Conservation (phyloP, 2,329 filamentous ascomycete species). For the Pyrenophora tritici-repentis region DNA sequence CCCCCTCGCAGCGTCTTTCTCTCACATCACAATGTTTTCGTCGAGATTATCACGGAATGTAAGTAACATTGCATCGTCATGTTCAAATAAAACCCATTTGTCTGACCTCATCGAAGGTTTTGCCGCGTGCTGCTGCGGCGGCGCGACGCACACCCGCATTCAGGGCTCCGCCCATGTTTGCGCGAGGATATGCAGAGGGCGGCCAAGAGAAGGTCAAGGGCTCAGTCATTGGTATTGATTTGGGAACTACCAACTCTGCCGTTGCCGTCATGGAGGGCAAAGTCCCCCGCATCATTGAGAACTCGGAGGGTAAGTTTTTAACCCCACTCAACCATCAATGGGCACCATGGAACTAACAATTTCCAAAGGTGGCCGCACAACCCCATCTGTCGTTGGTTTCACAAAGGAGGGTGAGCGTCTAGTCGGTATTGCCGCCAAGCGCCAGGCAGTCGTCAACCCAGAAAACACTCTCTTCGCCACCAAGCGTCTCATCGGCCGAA, state of each 20-base stretch:
- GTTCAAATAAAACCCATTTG: not conserved
- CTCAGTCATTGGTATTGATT: constrained; percentile 95
- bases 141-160: constrained; percentile 68
- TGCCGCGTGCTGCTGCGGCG: constrained; percentile 75
- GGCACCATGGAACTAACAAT: constrained; percentile 14
- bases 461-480: constrained; percentile 98
- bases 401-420: constrained; percentile 93
- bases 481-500: constrained; percentile 97
- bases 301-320: constrained; percentile 75
- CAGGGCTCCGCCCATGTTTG: constrained; percentile 71
- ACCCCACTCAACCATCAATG: constrained; percentile 2
- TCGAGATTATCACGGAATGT: constrained; percentile 51
- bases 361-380: constrained; percentile 76
- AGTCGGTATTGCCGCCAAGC: constrained; percentile 96
- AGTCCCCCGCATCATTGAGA: constrained; percentile 93
- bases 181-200: constrained; percentile 73
- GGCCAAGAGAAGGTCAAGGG: constrained; percentile 85
- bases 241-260: constrained; percentile 97
- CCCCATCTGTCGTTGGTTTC: constrained; percentile 93
- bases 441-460: constrained; percentile 96
- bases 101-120: constrained; percentile 49
- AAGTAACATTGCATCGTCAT: constrained; percentile 24
- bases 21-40: constrained; percentile 46
- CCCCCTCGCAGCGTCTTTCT: constrained; percentile 36
- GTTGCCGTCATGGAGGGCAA: constrained; percentile 98